Base-by-base conservation (phyloP, 108 stramenopile species). In the Fistulifera pelliculosa region DNA sequence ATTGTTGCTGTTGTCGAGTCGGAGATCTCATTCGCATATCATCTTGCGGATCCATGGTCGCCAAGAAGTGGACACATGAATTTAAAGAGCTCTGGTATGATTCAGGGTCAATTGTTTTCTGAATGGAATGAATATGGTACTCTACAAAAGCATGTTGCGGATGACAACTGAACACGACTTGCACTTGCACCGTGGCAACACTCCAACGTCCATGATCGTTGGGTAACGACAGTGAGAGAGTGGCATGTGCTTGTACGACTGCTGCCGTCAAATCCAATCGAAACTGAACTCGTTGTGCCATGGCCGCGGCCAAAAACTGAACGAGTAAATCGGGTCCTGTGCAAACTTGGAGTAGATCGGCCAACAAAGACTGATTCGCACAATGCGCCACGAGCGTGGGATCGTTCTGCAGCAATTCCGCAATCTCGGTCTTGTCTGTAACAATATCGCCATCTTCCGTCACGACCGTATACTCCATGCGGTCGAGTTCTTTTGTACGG, bases 291-390 rank as follows among this genome's bases (percentile, higher is more conserved):
- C 14, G 18, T 60, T 47, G 66, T 62, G 42, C 71, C 69, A 26
- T 47, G 54, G 68, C 41, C 65, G 74, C 57, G 40, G 76, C 70
- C 61, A 84, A 18, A 57, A 71, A 70, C 70, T 76, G 68, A 47
- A 70, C 65, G 23, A 75, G 48, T 42, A 60, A 19, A 50, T 69
- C 68, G 21, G 58, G 49, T 6, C 77, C 71, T 0, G 84, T 85
- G 17, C 85, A 51, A 43, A 83, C 77, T 17, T 83, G 69, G 1
- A 90, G 48, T 17, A 84, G 56, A 68, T 90, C 89, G 10, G 89
- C 85, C 48, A 90, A 56, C 41, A 90, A 55, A 17, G 84, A 84
- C 52, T 90, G 89, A 60, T 90, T 90, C 24, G 89, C 72, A 27
- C 79, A 71, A 41, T 85, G 77, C 47, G 55, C 70, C 55, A 62